Conservation (phyloP, 1,284 basidiomycete genomes). For the Heterobasidion parviporum region DNA sequence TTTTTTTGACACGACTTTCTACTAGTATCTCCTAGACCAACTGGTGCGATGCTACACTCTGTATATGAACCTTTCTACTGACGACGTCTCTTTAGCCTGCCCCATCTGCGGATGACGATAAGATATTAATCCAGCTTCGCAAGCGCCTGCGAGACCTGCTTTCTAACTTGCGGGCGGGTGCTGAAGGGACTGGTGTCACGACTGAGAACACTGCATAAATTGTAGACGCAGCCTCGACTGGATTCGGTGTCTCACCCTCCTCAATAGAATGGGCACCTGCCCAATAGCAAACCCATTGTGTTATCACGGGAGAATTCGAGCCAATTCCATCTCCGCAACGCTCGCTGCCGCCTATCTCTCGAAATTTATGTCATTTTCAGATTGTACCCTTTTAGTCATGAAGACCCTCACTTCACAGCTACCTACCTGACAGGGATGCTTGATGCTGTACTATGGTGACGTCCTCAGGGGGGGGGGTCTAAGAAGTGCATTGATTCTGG, state of each 20-base stretch:
- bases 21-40: constrained; percentile 32
- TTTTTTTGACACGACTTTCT: neutral
- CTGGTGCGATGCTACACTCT: constrained; percentile 17
- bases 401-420: no score
- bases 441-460: no score
- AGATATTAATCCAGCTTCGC: constrained; percentile 27
- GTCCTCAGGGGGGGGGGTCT: no score
- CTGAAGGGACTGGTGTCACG: constrained; percentile 22
- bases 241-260: neutral
- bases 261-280: neutral
- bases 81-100: constrained; percentile 22
- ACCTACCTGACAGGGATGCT: no score
- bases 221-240: no score
- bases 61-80: neutral
- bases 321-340: no score
- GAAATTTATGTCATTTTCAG: no score
- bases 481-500: no score
- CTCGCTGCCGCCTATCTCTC: no score
- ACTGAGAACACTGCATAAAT: neutral
- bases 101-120: constrained; percentile 30
- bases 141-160: constrained; percentile 28
- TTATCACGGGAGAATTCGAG: no score
- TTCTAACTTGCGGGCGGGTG: constrained; percentile 25
- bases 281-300: no score
- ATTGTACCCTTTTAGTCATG: no score